Evolutionary conservation across 169 alveolate species (phyloP).

Genomic region (Toxoplasma gondii): DNA sequence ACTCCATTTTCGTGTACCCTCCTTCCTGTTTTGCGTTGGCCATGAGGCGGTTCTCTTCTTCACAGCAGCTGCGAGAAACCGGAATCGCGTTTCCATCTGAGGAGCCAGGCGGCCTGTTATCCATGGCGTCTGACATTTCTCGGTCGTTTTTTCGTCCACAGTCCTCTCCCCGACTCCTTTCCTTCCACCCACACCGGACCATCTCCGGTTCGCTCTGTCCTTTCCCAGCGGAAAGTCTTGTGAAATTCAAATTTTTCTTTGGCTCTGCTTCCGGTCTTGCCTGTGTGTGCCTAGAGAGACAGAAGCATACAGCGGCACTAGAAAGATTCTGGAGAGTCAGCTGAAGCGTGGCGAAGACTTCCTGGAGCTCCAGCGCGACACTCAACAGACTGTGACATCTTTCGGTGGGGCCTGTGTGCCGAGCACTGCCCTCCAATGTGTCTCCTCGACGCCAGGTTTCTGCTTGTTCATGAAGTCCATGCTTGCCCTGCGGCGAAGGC

Average conservation of each 20-base stretch:
- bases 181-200: background rate
- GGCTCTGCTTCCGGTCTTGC: background rate
- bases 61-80: too few species aligned
- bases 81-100: too few species aligned
- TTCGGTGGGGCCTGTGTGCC: too few species aligned
- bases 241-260: background rate
- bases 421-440: too few species aligned
- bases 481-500: too few species aligned
- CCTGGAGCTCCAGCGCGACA: background rate
- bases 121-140: background rate
- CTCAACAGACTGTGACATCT: too few species aligned
- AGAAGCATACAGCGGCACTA: background rate
- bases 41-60: too few species aligned
- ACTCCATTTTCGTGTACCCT: too few species aligned
- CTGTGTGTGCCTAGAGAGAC: background rate
- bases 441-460: too few species aligned
- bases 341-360: background rate
- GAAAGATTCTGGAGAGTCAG: background rate
- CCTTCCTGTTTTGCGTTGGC: too few species aligned
- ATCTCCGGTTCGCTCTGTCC: background rate
- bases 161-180: background rate
- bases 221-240: background rate
- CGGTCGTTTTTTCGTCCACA: background rate
- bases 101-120: too few species aligned
- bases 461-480: too few species aligned